Evolutionary conservation across 225 moss, liverwort and hornwort species (phyloP), one percentile per base, ranked within the genome.

Genomic region (Physcomitrellopsis africana): DNA sequence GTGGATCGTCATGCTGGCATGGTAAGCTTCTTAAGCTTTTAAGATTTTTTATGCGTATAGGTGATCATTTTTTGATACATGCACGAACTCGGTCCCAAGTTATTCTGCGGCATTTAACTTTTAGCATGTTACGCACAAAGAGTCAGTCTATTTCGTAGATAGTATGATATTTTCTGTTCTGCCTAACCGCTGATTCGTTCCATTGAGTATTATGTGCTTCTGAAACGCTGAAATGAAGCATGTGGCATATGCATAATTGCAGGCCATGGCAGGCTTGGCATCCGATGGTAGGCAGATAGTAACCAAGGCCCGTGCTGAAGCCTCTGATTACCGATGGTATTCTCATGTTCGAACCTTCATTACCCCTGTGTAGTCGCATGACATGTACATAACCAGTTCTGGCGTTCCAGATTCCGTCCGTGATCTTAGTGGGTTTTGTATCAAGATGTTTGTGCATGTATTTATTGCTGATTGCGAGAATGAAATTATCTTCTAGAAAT

Each of bases 1-100:
- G 92, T 96, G n/a, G 85, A 96, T 79, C 92, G 89, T 19, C 96
- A 96, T 69, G 90, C 86, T 61, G 91, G 94, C 81, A 96, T 96
- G 96, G 96, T 94, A 73, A 79, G 76, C 60, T 54, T 11, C 63
- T 70, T n/a, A 51, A 61, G 12, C 48, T 41, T 9, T 2, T n/a
- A 46, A n/a, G 9, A 12, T 69, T n/a, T 24, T n/a, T 23, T 23
- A 11, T 26, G 14, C 47, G 10, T 23, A 27, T 11, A 60, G 52
- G 23, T 11, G 22, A 19, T 60, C 16, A 10, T 52, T 69, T 22
- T 22, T 55, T 19, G 26, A 42, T 42, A 20, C 13, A 11, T 59
- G 48, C 16, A 48, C 49, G 49, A 15, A 5, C 15, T 49, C 49
- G 15, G 49, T 49, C 49, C 13, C 49, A 7, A 49, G 10, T 37